Base-by-base conservation (phyloP, 2,329 filamentous ascomycete species). In the Scorias spongiosa region DNA sequence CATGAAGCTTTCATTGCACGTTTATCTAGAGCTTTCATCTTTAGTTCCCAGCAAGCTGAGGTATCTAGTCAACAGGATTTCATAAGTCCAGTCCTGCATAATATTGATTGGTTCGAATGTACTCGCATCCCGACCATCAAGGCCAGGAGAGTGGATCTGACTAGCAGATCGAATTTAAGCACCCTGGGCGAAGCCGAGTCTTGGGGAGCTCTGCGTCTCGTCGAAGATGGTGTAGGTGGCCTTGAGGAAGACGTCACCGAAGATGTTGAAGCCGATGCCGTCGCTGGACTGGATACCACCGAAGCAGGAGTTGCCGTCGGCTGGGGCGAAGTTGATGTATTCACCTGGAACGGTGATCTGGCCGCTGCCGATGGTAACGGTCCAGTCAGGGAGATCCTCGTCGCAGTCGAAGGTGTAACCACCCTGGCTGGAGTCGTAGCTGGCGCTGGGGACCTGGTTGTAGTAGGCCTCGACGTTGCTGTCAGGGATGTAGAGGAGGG, bases 171-270 rank as follows among this genome's bases (percentile, higher is more conserved):
- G 9, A 12, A 36, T 36, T 9, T 36, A 36, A 36, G 32, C 32
- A 15, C 32, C 32, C 32, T 36, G 11, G 32, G 66, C 67, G 45
- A 69, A 68, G 5, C 68, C 66, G 28, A 70, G 53, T 32, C 66
- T 52, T 12, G 67, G 65, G 2, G 57, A 55, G 36, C 52, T 52
- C 46, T 54, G 50, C 26, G 61, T 61, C 51, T 62, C 61, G 57
- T 86, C 80, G 59, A 85, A 86, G 40, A 85, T 76, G 28, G 81
- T 77, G 57, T 82, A 87, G 49, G 83, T 69, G 44, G 75, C 75
- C 74, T 91, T 91, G 51, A 91, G 71, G 66, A 87, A 62, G 45
- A 62, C 52, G 48, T 88, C 83, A 9, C 85, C 85, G 44, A 88
- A 74, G 56, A 93, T 85, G 44, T 71, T 76, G 49, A 80, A 70